Evolutionary conservation across 495 filamentous ascomycete species (phyloP), one percentile per base, ranked within the genome.

Genomic region (Talaromyces adpressus): DNA sequence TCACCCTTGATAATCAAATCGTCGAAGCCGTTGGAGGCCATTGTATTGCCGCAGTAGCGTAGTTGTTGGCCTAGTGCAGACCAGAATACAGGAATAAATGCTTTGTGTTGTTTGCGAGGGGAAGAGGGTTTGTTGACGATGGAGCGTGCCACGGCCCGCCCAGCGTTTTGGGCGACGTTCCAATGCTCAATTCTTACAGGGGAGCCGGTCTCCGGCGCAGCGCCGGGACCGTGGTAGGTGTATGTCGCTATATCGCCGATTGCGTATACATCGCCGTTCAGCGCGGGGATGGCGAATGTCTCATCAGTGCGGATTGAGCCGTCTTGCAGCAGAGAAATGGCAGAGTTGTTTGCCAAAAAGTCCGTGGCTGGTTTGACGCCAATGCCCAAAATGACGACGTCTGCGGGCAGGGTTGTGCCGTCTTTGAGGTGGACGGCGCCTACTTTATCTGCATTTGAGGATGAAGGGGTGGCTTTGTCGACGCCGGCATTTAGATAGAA

Each of bases 161-260:
- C 94, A 4, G 89, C 77, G 66, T 97, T 97, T 74, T 98, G 94
- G 3, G 94, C 94, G 2, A 98, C 94, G 72, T 97, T 92, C 93
- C 93, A 98, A 72, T 98, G 94, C 79, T 98, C 95, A 73, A 97
- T 96, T 62, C 91, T 80, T 2, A 82, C 84, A 27, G 79, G 79
- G 4, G 77, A 80, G 61, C 91, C 89, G 8, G 27, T 64, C 1
- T 63, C 59, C 5, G 69, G 63, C 2, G 87, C 77, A 2, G 89
- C 84, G n/a, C 91, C 91, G 0, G 93, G 93, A 2, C 93, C 93
- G 71, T 91, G 84, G 77, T 97, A 98, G 0, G 93, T 93, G 70
- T 91, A 97, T 1, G 92, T 94, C 7, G 94, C 93, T 62, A 98
- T 98, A 71, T 98, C 94, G 57, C 94, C 94, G 65, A 98, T 88